phyloP scores from a whole-genome alignment of 2,329 filamentous ascomycete genomes.

The Ascosphaera apis region DNA sequence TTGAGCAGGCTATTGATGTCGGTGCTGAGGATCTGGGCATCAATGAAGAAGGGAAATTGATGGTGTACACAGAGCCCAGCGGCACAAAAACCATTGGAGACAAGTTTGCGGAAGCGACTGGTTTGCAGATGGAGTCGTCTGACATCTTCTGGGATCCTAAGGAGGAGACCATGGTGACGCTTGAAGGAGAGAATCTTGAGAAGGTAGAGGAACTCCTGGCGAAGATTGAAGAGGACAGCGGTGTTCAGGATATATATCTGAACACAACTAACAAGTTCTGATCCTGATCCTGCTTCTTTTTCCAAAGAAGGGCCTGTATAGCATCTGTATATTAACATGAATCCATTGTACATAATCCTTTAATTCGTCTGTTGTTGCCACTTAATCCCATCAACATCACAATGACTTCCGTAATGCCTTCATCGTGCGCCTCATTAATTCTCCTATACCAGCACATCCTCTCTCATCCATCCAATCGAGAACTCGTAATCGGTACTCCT shows the following conservation, averaged over 20 bases:
- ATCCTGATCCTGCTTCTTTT: background rate
- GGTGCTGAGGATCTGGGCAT: slow-evolving; percentile 37
- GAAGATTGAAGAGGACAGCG: slow-evolving; percentile 36
- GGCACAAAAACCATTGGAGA: slow-evolving; percentile 41
- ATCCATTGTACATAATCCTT: no score
- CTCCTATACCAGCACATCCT: slow-evolving; percentile 41
- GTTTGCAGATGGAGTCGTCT: slow-evolving; percentile 44
- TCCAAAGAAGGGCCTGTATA: no score
- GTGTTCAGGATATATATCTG: slow-evolving; percentile 57
- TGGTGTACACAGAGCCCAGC: slow-evolving; percentile 46
- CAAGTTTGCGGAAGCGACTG: slow-evolving; percentile 37
- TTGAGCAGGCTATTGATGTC: slow-evolving; percentile 66
- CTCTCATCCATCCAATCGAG: slow-evolving; percentile 41
- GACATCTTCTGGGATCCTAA: slow-evolving; percentile 76
- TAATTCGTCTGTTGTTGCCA: no score
- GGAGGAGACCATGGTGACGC: slow-evolving; percentile 46
- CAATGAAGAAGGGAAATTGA: slow-evolving; percentile 44
- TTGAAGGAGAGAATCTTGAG: slow-evolving; percentile 30
- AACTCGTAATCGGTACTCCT: slow-evolving; percentile 52
- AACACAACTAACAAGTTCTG: slow-evolving; percentile 27
- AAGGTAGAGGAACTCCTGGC: slow-evolving; percentile 32
- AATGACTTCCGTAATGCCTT: slow-evolving; percentile 39
- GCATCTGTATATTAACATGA: no score
- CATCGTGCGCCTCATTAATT: slow-evolving; percentile 63
- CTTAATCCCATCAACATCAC: background rate